A percentile compares a stretch with the other conserved stretches of the same genome.
phyloP scores from a whole-genome alignment of 805 yeast genomes.

The Wickerhamiella allomyrinae region DNA sequence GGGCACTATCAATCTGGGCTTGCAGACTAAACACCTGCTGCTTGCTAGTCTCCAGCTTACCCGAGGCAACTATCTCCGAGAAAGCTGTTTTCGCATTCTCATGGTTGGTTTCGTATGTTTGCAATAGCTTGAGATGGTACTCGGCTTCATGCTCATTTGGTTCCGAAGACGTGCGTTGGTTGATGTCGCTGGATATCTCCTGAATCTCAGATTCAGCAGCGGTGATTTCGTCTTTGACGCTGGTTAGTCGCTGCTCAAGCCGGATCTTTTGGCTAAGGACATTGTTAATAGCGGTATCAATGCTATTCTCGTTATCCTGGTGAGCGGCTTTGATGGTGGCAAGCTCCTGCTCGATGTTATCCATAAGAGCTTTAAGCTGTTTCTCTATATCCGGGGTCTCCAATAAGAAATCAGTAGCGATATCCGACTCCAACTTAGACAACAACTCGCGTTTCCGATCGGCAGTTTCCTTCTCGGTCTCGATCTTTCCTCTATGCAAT shows the following conservation, averaged over 20 bases:
- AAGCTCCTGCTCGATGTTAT: slow-evolving; percentile 1
- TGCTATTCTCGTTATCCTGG: slow-evolving; percentile 23
- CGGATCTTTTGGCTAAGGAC: slow-evolving; percentile 17
- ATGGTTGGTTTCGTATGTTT: background rate
- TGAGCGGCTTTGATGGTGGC: slow-evolving; percentile 10
- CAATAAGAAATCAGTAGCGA: slow-evolving; percentile 5
- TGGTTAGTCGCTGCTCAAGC: slow-evolving; percentile 12
- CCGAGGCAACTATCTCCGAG: background rate
- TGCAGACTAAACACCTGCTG: background rate
- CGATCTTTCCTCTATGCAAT: slow-evolving; percentile 29
- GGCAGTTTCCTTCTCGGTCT: slow-evolving; percentile 26
- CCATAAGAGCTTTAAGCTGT: background rate
- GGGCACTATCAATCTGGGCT: background rate
- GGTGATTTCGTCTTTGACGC: background rate
- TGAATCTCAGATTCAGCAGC: slow-evolving; percentile 7
- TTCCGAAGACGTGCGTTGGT: background rate
- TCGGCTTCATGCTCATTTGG: background rate
- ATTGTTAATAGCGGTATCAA: slow-evolving; percentile 16
- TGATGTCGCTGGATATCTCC: background rate
- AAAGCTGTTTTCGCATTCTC: background rate
- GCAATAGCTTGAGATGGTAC: background rate
- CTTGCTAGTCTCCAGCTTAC: background rate
- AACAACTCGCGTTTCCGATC: slow-evolving; percentile 8
- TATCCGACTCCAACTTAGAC: slow-evolving; percentile 6
- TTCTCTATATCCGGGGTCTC: background rate